These are phyloP conservation scores for Cyberlindnera americana DNA, from an alignment of 805 yeast genomes.

Conservation along the genomic window DNA sequence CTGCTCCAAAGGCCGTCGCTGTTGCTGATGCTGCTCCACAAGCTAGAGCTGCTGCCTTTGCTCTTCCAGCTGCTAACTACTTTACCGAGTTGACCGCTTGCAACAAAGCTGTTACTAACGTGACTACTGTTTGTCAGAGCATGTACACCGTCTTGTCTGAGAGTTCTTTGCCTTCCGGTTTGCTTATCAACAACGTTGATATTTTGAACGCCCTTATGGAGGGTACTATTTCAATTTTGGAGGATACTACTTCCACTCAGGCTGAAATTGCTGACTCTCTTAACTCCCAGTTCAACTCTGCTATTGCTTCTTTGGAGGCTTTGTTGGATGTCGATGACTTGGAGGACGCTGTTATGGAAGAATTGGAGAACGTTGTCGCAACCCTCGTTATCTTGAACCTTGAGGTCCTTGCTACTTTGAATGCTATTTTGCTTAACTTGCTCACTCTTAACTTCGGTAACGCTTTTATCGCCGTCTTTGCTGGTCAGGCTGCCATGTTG, in stretches of 20 bases:
- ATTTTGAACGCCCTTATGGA: constrained; percentile 7
- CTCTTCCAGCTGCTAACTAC: constrained; percentile 1
- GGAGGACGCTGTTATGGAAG: constrained; percentile 5
- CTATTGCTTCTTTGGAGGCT: constrained; percentile 11
- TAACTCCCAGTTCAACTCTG: constrained; percentile 8
- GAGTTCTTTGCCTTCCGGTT: constrained; percentile 11
- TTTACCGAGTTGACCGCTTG: constrained; percentile 3
- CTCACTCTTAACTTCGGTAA: too few relatives aligned
- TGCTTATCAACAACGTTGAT: constrained; percentile 3
- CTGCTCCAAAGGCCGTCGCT: constrained; percentile 11
- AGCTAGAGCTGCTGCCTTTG: constrained; percentile 14
- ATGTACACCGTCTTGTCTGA: constrained; percentile 6
- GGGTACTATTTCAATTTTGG: constrained; percentile 14
- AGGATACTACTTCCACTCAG: constrained; percentile 11
- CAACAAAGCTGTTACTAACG: constrained; percentile 3
- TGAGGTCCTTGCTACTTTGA: too few relatives aligned
- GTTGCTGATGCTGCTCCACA: constrained; percentile 9
- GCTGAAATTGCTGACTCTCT: constrained; percentile 11
- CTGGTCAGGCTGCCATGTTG: too few relatives aligned
- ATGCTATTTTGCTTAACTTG: too few relatives aligned
- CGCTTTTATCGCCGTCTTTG: too few relatives aligned
- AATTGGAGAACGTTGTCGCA: constrained; percentile 3
- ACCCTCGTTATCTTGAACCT: constrained; percentile 1
- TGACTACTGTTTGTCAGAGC: constrained; percentile 4
- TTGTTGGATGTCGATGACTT: constrained; percentile 9